Evolutionary conservation across 768 basidiomycete species (phyloP).

Genomic region (Tricholoma furcatifolium): DNA sequence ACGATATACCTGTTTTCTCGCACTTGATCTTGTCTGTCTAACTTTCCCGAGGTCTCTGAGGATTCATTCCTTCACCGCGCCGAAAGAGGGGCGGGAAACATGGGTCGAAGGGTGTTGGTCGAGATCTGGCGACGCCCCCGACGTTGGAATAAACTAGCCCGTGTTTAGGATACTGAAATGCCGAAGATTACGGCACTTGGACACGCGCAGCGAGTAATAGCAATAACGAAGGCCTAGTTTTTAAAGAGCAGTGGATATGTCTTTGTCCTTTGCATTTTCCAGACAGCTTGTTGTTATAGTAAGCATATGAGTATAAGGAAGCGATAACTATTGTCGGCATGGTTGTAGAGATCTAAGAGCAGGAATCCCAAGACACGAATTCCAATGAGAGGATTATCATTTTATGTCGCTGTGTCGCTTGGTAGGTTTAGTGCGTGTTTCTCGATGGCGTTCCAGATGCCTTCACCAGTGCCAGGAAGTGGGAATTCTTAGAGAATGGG

Average conservation of each 20-base stretch:
- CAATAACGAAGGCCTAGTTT: neutral
- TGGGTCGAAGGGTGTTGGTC: slow-evolving; percentile 2
- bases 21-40: neutral
- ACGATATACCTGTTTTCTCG: slow-evolving; percentile 1
- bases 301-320: neutral
- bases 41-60: neutral
- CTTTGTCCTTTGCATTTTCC: neutral
- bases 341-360: neutral
- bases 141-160: neutral
- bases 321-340: neutral
- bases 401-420: neutral
- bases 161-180: neutral
- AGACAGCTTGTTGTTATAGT: neutral
- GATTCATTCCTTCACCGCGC: neutral
- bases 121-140: neutral
- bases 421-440: neutral
- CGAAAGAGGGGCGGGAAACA: slow-evolving; percentile 7
- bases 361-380: neutral
- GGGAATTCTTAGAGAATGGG: too few species aligned
- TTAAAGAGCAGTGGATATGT: neutral
- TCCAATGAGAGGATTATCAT: neutral
- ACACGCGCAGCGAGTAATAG: neutral
- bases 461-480: neutral
- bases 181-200: neutral
- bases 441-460: neutral